Conservation (phyloP, 2,329 filamentous ascomycete genomes). For the Xylariaceae sp. region DNA sequence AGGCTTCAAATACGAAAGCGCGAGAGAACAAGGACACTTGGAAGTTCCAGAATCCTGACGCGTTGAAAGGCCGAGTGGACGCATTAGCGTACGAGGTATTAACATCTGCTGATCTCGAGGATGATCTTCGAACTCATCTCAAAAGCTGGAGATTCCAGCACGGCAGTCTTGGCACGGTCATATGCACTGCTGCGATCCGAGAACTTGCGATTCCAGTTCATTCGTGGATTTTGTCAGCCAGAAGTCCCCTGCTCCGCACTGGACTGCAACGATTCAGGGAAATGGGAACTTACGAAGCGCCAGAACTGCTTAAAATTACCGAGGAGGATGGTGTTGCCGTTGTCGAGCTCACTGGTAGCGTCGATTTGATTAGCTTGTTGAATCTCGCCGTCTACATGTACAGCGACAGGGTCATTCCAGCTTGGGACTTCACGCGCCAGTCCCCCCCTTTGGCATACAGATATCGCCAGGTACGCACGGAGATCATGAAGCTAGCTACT, state of each 20-base stretch:
- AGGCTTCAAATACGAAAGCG: slow-evolving; percentile 43
- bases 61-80: slow-evolving; percentile 57
- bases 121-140: slow-evolving; percentile 59
- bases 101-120: slow-evolving; percentile 66
- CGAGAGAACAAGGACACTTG: slow-evolving; percentile 44
- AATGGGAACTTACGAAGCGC: slow-evolving; percentile 55
- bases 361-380: slow-evolving; percentile 78
- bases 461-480: slow-evolving; percentile 78
- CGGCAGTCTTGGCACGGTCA: slow-evolving; percentile 45
- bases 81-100: slow-evolving; percentile 57
- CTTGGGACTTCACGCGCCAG: slow-evolving; percentile 79
- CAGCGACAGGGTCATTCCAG: slow-evolving; percentile 76
- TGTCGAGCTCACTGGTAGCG: slow-evolving; percentile 65
- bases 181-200: slow-evolving; percentile 64
- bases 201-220: slow-evolving; percentile 79
- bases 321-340: slow-evolving; percentile 53
- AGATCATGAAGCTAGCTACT: slow-evolving; percentile 84
- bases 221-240: slow-evolving; percentile 74
- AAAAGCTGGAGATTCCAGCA: slow-evolving; percentile 42
- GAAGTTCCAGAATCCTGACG: slow-evolving; percentile 45
- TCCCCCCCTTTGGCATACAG: slow-evolving; percentile 67
- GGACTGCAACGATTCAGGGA: slow-evolving; percentile 62
- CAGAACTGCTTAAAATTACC: slow-evolving; percentile 64
- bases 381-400: slow-evolving; percentile 83
- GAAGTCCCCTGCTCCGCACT: slow-evolving; percentile 70